Percentiles rank a stretch among this genome's conserved stretches.
These are phyloP conservation scores for Linum lewisii DNA, from an alignment of 345 rosid species.

Conservation along the genomic window DNA sequence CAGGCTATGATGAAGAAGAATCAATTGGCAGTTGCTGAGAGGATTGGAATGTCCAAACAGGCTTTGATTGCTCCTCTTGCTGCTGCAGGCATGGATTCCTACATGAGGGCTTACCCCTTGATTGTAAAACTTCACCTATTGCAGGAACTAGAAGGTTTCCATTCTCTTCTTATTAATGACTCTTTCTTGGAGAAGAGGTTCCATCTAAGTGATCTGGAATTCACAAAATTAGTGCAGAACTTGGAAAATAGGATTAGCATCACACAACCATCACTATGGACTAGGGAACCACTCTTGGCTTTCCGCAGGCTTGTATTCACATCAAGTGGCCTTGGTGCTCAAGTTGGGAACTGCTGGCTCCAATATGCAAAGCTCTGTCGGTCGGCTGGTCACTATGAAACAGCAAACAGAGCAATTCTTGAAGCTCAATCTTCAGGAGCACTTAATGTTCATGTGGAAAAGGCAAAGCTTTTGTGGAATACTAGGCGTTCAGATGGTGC, in stretches of 20 bases:
- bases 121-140: slow-evolving; percentile 87
- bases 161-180: slow-evolving; percentile 47
- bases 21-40: slow-evolving; percentile 64
- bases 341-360: slow-evolving; percentile 93
- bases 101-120: slow-evolving; percentile 81
- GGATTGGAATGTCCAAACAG: slow-evolving; percentile 77
- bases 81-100: slow-evolving; percentile 99
- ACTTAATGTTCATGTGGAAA: slow-evolving; percentile 81
- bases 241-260: slow-evolving; percentile 87
- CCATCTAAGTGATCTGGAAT: slow-evolving; percentile 41
- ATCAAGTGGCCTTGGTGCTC: slow-evolving; percentile 74
- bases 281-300: slow-evolving; percentile 92
- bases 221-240: slow-evolving; percentile 52
- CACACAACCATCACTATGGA: slow-evolving; percentile 89
- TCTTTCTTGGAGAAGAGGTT: slow-evolving; percentile 83
- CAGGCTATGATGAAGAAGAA: slow-evolving; percentile 92
- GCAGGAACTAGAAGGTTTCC: slow-evolving; percentile 79
- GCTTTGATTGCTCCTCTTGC: slow-evolving; percentile 95
- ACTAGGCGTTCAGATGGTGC: slow-evolving; percentile 86
- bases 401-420: slow-evolving; percentile 81
- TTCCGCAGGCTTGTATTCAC: slow-evolving; percentile 79
- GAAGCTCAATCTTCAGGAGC: slow-evolving; percentile 94
- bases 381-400: slow-evolving; percentile 91
- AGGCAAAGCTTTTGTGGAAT: slow-evolving; percentile 94
- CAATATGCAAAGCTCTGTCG: slow-evolving; percentile 98